These are phyloP conservation scores for Calonectria montana DNA, from an alignment of 2,329 filamentous ascomycete genomes.

Conservation along the genomic window DNA sequence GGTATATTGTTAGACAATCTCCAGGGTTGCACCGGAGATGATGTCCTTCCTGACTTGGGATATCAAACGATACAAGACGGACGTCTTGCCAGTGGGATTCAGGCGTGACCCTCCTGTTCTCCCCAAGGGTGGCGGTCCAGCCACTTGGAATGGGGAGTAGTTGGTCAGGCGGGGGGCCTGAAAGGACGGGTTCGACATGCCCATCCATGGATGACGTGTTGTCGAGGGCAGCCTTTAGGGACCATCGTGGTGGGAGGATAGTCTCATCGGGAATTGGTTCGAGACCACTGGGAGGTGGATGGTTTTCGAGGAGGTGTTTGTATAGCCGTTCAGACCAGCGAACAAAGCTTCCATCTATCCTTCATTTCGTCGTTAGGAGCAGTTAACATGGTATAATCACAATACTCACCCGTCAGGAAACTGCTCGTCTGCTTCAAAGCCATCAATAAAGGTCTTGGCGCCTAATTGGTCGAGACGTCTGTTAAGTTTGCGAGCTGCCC, in stretches of 20 bases:
- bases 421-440: constrained; percentile 92
- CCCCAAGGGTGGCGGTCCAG: constrained; percentile 66
- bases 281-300: constrained; percentile 75
- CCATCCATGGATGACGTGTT: constrained; percentile 20
- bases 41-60: constrained; percentile 45
- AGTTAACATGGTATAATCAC: neutral
- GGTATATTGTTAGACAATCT: constrained; percentile 83
- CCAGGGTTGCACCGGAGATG: constrained; percentile 70
- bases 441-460: constrained; percentile 78
- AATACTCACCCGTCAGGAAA: constrained; percentile 86
- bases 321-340: constrained; percentile 80
- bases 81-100: constrained; percentile 92
- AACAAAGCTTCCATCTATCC: constrained; percentile 84
- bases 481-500: constrained; percentile 88
- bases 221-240: constrained; percentile 39
- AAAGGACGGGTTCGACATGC: constrained; percentile 18
- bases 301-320: constrained; percentile 72
- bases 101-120: constrained; percentile 82
- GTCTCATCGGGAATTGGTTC: constrained; percentile 79
- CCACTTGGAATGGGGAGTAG: constrained; percentile 68
- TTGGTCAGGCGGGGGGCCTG: constrained; percentile 43
- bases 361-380: constrained; percentile 47
- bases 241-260: constrained; percentile 79
- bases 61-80: constrained; percentile 75
- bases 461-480: constrained; percentile 88